Evolutionary conservation across 805 yeast species (phyloP), one percentile per base, ranked within the genome.

Genomic region (Barnettozyma botsteinii): DNA sequence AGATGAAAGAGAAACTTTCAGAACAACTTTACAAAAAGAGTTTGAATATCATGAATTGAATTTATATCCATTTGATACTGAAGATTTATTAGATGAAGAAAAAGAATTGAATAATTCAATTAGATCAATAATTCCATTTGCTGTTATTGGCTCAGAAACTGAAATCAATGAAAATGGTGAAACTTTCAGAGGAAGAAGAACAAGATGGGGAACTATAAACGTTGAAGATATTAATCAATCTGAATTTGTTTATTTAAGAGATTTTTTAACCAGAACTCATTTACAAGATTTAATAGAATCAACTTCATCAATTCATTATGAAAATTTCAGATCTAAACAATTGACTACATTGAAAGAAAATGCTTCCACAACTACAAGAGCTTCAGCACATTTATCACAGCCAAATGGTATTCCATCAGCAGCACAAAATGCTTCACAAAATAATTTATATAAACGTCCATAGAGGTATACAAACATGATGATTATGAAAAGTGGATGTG

Each of bases 141-240:
- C 98, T 2, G 79, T 91, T 28, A 87, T 89, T 42, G 98, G 98
- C 32, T 82, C 95, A 11, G 94, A 87, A 60, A 77, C 73, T 42
- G 82, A 82, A 52, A 75, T 85, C 48, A 74, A 77, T 40, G 70
- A 84, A 39, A 79, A 81, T 55, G 96, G 96, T 31, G 85, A 81
- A 55, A 66, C 73, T 20, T 84, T 88, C 33, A 82, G 91, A 55
- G 96, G 96, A 37, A 81, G 98, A 66, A 80, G 85, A 66, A 88
- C 94, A 41, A 80, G 82, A 59, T 91, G 96, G 96, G 97, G 97
- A 19, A 73, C 83, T 14, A 83, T 91, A 56, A 85, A 88, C 62
- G 86, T 93, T 46, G 97, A 89, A 66, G 96, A 93, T 66, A 88
- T 86, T 39, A 77, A 82, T 40, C 98, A 93, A 66, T 88, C 96